Evolutionary conservation across 495 filamentous ascomycete species (phyloP).

Genomic region (Neurospora sp.): DNA sequence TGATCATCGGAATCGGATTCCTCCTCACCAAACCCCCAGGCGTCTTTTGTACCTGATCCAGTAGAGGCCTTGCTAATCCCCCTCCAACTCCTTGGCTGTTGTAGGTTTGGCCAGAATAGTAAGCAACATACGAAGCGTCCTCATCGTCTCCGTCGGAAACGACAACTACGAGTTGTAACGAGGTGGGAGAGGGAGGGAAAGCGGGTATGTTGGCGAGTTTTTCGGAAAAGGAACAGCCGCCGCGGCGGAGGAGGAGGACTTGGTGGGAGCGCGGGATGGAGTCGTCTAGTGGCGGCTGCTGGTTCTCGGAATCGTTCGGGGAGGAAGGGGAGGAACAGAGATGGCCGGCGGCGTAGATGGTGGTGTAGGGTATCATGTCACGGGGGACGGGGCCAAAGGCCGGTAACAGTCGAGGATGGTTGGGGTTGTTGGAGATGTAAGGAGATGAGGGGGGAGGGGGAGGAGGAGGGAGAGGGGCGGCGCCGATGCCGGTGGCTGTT

Average conservation of each 20-base stretch:
- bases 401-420: conserved; percentile 30
- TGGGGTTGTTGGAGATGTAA: conserved; percentile 39
- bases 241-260: conserved; percentile 73
- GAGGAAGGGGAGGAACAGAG: conserved; percentile 41
- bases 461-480: conserved; percentile 52
- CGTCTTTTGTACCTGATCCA: conserved; percentile 68
- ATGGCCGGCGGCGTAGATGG: conserved; percentile 59
- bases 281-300: conserved; percentile 10
- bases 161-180: conserved; percentile 72
- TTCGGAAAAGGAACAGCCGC: conserved; percentile 71
- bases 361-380: conserved; percentile 49
- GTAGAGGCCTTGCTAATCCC: conserved; percentile 49
- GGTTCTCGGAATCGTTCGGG: background rate
- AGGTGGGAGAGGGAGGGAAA: conserved; percentile 46
- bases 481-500: conserved; percentile 63
- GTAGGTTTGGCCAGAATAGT: conserved; percentile 15
- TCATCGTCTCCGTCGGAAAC: conserved; percentile 56
- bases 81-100: conserved; percentile 5
- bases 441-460: conserved; percentile 20
- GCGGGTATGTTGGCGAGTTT: conserved; percentile 80
- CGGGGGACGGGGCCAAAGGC: conserved; percentile 18
- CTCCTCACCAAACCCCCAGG: conserved; percentile 61
- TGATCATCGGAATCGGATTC: conserved; percentile 69
- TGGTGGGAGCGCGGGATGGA: conserved; percentile 56
- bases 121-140: background rate